These are phyloP conservation scores for Elaeis oleifera DNA, from an alignment of 202 grass and related monocot genomes.

Conservation along the genomic window DNA sequence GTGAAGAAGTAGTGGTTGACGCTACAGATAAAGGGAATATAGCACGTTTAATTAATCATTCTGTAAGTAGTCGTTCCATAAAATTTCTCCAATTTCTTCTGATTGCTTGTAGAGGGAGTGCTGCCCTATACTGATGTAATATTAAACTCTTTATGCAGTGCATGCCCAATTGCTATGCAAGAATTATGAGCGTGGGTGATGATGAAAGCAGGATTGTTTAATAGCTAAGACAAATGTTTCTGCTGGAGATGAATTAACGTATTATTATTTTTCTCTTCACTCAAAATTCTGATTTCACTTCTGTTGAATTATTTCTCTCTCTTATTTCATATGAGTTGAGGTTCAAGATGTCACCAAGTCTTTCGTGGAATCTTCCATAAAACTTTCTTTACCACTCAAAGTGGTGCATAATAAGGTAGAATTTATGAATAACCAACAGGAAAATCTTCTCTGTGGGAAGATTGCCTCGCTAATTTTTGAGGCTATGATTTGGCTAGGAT, in stretches of 20 bases:
- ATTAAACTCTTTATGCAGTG: conserved; percentile 46
- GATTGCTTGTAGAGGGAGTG: conserved; percentile 7
- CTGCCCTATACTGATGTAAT: conserved; percentile 6
- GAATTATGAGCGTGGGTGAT: conserved; percentile 96
- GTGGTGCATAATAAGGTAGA: too few species aligned
- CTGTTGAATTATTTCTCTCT: conserved; percentile 10
- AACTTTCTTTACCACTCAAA: too few species aligned
- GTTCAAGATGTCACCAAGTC: background rate
- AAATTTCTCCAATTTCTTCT: background rate
- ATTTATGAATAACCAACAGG: background rate
- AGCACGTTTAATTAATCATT: conserved; percentile 94
- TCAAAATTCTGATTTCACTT: background rate
- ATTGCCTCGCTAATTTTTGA: background rate
- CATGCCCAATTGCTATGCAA: conserved; percentile 93
- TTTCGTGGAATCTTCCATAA: too few species aligned
- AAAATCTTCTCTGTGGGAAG: conserved; percentile 5
- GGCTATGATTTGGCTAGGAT: too few species aligned
- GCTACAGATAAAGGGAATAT: conserved; percentile 96
- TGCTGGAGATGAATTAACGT: conserved; percentile 91
- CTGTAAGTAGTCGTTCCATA: conserved; percentile 46
- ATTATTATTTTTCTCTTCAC: conserved; percentile 10
- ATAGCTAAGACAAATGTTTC: conserved; percentile 84
- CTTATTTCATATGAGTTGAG: conserved; percentile 1
- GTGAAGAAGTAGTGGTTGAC: conserved; percentile 97
- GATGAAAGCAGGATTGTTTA: conserved; percentile 92